Evolutionary conservation across 768 basidiomycete genomes (phyloP).

Genomic region (Lentinula guzmanii): DNA sequence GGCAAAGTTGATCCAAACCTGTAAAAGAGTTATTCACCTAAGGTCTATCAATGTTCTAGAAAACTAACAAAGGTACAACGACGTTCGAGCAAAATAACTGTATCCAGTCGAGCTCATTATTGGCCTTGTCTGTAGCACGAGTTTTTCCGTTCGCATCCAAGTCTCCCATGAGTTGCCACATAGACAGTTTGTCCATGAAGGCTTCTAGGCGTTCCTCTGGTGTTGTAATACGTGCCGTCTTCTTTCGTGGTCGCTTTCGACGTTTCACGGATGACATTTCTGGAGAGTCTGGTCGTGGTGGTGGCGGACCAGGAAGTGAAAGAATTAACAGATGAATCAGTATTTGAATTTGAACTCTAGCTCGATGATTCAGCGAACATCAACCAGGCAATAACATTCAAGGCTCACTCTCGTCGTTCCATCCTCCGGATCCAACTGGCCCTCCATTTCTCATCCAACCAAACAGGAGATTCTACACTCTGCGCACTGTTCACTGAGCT

Average conservation of each 20-base stretch:
- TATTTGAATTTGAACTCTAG: conserved; percentile 71
- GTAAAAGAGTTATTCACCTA: background rate
- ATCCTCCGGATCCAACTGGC: conserved; percentile 54
- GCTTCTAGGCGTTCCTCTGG: conserved; percentile 58
- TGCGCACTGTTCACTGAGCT: conserved; percentile 10
- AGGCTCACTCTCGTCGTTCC: conserved; percentile 60
- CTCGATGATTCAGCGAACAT: conserved; percentile 1
- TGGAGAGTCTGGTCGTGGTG: conserved; percentile 15
- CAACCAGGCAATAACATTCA: background rate
- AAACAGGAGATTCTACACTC: conserved; percentile 24
- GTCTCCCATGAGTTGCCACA: conserved; percentile 61
- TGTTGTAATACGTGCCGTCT: conserved; percentile 1
- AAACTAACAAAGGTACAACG: conserved; percentile 56
- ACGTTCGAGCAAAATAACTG: conserved; percentile 64
- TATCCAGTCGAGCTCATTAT: conserved; percentile 60
- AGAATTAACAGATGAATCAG: conserved; percentile 63
- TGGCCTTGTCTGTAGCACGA: conserved; percentile 10
- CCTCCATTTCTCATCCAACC: conserved; percentile 51
- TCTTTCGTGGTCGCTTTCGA: conserved; percentile 10
- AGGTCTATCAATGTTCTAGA: background rate
- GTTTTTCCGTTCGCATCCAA: conserved; percentile 17
- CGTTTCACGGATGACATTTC: conserved; percentile 15
- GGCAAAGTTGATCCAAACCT: conserved; percentile 56
- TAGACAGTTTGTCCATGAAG: conserved; percentile 75
- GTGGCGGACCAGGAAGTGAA: conserved; percentile 45